phyloP scores from a whole-genome alignment of 108 stramenopile species.

The Cyclotella sp. region DNA sequence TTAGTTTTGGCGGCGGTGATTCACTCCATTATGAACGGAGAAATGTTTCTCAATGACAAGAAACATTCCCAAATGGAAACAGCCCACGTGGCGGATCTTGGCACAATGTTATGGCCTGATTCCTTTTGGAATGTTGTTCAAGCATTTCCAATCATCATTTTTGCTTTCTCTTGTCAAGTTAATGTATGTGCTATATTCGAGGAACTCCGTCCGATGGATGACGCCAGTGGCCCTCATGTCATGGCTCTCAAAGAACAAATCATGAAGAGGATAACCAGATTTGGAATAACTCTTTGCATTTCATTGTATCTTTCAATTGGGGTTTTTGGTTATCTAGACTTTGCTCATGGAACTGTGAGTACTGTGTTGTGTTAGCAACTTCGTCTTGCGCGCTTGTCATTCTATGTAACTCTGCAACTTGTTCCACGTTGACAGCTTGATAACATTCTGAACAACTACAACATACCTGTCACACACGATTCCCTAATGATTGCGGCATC shows the following conservation, averaged over 20 bases:
- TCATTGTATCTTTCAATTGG: slow-evolving; percentile 52
- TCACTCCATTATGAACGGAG: slow-evolving; percentile 57
- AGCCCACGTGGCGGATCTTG: slow-evolving; percentile 10
- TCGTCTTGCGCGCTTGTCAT: not conserved
- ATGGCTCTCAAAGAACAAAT: slow-evolving; percentile 13
- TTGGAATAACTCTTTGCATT: slow-evolving; percentile 53
- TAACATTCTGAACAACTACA: slow-evolving; percentile 73
- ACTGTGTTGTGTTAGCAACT: not conserved
- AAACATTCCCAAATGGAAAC: not conserved
- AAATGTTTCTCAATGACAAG: slow-evolving; percentile 5
- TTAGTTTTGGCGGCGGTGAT: slow-evolving; percentile 72
- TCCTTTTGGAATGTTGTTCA: slow-evolving; percentile 52
- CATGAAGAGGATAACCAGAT: slow-evolving; percentile 33
- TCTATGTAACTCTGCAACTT: not conserved
- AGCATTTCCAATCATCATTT: slow-evolving; percentile 85
- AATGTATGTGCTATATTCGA: slow-evolving; percentile 81
- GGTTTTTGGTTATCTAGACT: slow-evolving; percentile 69
- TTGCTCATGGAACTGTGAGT: slow-evolving; percentile 50
- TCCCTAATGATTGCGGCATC: slow-evolving; percentile 71
- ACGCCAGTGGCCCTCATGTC: not conserved
- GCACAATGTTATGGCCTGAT: slow-evolving; percentile 56
- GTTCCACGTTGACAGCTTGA: slow-evolving; percentile 21
- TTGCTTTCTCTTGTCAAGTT: slow-evolving; percentile 88
- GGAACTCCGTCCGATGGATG: slow-evolving; percentile 51
- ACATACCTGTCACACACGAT: slow-evolving; percentile 42